A percentile compares a stretch with the other conserved stretches of the same genome.
Conservation (phyloP, 495 filamentous ascomycete genomes). For the Niebla homalea region DNA sequence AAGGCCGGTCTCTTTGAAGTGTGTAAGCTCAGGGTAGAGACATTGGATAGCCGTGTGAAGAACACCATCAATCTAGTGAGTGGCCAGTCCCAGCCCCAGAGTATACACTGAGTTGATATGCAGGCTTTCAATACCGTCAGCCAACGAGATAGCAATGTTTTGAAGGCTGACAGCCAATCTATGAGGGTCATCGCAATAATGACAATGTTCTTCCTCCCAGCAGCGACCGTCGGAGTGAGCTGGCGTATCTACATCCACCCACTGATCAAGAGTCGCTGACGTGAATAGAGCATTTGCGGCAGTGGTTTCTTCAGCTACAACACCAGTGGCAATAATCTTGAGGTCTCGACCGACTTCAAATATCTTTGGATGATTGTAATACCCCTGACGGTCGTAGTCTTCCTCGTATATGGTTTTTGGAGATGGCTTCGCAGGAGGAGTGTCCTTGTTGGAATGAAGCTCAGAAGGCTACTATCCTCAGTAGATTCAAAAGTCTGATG, state of each 20-base stretch:
- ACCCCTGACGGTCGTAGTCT: not conserved
- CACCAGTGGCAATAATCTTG: not conserved
- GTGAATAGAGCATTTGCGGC: conserved; percentile 3
- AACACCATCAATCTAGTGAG: conserved; percentile 10
- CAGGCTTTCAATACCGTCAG: conserved; percentile 8
- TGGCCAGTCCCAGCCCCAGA: not conserved
- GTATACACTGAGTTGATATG: not conserved
- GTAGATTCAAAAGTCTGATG: too few species aligned
- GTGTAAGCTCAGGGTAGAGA: not conserved
- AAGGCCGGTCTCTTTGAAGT: conserved; percentile 5
- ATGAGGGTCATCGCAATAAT: conserved; percentile 11
- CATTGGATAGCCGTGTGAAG: conserved; percentile 2
- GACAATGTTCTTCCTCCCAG: conserved; percentile 9
- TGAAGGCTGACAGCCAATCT: conserved; percentile 8
- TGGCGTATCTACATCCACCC: not conserved
- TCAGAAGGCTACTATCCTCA: too few species aligned
- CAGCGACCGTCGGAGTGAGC: conserved; percentile 9
- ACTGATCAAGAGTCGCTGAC: not conserved
- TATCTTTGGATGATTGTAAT: conserved; percentile 3
- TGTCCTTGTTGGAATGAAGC: too few species aligned
- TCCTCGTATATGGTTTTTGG: not conserved
- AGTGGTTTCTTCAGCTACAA: conserved; percentile 7
- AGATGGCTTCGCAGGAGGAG: too few species aligned
- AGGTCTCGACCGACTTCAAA: conserved; percentile 4
- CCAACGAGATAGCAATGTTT: conserved; percentile 2